Percentiles rank a stretch among this genome's conserved stretches.
Evolutionary conservation across 192 early-diverging fungal genomes (phyloP).

Genomic region (Bifiguratus adelaidae): DNA sequence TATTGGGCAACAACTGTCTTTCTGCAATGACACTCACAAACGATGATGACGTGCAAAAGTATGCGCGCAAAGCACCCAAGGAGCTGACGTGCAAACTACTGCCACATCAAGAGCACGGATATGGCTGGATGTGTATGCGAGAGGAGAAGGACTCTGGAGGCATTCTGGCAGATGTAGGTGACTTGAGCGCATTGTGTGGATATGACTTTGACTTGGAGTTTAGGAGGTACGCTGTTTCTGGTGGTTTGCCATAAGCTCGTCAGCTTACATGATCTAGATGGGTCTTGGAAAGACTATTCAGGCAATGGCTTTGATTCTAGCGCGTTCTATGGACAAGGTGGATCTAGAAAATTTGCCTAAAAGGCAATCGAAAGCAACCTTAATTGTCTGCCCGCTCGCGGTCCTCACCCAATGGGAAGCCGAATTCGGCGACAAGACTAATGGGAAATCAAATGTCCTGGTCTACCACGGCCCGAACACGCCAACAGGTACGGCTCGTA

Average conservation of each 20-base stretch:
- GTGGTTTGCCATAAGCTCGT: too few relatives aligned
- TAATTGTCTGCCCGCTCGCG: conserved; percentile 22
- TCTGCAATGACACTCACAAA: too few relatives aligned
- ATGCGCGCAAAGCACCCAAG: conserved; percentile 1
- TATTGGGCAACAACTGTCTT: too few relatives aligned
- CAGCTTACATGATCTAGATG: conserved; percentile 14
- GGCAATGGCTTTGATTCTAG: conserved; percentile 11
- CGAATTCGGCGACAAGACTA: conserved; percentile 17
- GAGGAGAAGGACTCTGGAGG: conserved; percentile 17
- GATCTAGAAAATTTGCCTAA: too few relatives aligned
- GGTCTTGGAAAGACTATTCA: conserved; percentile 29
- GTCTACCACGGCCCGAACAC: conserved; percentile 18
- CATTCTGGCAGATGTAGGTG: conserved; percentile 20
- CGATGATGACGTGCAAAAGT: too few relatives aligned
- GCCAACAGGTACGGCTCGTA: conserved; percentile 8
- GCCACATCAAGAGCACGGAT: conserved; percentile 17
- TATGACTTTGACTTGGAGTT: too few relatives aligned
- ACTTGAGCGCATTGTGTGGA: too few relatives aligned
- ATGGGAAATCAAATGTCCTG: conserved; percentile 8
- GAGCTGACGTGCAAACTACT: conserved; percentile 8
- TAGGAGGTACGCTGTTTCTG: too few relatives aligned
- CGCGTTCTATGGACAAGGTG: not conserved
- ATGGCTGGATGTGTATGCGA: conserved; percentile 23
- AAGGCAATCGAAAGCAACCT: too few relatives aligned
- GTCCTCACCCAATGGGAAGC: conserved; percentile 22